Evolutionary conservation across 371 early-diverging fungal species (phyloP), one percentile per base, ranked within the genome.

Genomic region (Smittium culicis): DNA sequence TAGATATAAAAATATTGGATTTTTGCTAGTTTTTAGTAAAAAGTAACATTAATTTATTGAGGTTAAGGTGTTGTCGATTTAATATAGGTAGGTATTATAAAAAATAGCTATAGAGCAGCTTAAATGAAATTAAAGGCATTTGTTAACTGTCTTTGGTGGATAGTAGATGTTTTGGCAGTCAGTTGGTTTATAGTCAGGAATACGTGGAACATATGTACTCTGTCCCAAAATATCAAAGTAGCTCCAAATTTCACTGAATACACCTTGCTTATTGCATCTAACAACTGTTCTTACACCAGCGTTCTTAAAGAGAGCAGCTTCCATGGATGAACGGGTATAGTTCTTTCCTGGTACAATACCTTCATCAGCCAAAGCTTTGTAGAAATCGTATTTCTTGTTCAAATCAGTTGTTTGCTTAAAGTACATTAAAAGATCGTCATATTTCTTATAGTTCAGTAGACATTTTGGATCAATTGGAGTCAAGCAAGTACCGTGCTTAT

Each of bases 401-500:
- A 86, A 68, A 8, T 70, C 77, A 11, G 86, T 71, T 33, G 81
- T 77, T 57, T 71, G 74, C 32, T 70, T 65, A 71, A 88, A 86
- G 70, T 83, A 90, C 45, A 69, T 79, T 59, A 69, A 71, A 0
- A 86, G 81, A 70, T 88, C 88, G 25, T 82, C 72, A 66, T 83
- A 69, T 64, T 79, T 66, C 27, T 65, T 59, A 64, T 82, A 83
- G 54, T 67, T 64, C 30, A 70, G 74, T 2, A 31, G 24, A 79
- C 90, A 90, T 3, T 63, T 33, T 25, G 88, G 88, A 16, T 79
- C 82, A 63, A 86, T 68, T 1, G 82, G 85, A 0, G 84, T 79
- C 16, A 86, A 79, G 72, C 90, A 90, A 28, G 88, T 88, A 58
- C 88, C 90, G 74, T 90, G 90, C 80, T 90, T 90, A 73, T 75